Base-by-base conservation (phyloP, 1,284 basidiomycete genomes). In the Ustilago crameri region DNA sequence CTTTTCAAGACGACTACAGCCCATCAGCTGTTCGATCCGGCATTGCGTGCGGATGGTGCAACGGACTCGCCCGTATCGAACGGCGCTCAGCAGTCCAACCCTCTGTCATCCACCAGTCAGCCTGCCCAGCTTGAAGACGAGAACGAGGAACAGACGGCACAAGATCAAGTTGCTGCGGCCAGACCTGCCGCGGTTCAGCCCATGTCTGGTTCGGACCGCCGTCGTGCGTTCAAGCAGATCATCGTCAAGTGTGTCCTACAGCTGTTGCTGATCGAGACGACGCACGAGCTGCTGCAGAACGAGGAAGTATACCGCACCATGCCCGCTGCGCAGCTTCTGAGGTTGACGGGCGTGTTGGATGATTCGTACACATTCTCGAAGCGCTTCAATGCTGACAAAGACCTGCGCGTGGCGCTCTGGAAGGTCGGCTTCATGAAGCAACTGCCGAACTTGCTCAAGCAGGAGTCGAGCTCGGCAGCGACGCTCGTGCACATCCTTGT, bases 341-440 rank as follows among this genome's bases (percentile, higher is more conserved):
- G 92, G 43, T 88, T 99, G 82, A 96, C 96, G 90, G 90, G 90
- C 27, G 93, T 95, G 17, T 88, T 99, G 56, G 94, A 98, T 83
- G 93, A 96, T 79, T 94, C 92, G 76, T 99, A 98, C 86, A 91
- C 93, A 77, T 99, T 99, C 80, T 95, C 95, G 14, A 89, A 94
- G 59, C 90, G 90, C 84, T 99, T 99, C 87, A 99, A 99, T 81
- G 95, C 96, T 49, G 93, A 99, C 85, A 97, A 97, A 85, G 95
- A 98, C 48, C 87, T 99, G 40, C 89, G 96, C 40, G 97, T 94
- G 54, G 93, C 92, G 5, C 87, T 99, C 48, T 99, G 96, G 96
- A 98, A 96, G 93, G 96, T 98, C 74, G 95, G 95, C 2, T 99
- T 99, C 86, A 99, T 99, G 96, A 97, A 97, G 84, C 97, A 99